Percentiles rank a stretch among this genome's conserved stretches.
phyloP scores from a whole-genome alignment of 768 basidiomycete species.

The Tricholoma sp. region DNA sequence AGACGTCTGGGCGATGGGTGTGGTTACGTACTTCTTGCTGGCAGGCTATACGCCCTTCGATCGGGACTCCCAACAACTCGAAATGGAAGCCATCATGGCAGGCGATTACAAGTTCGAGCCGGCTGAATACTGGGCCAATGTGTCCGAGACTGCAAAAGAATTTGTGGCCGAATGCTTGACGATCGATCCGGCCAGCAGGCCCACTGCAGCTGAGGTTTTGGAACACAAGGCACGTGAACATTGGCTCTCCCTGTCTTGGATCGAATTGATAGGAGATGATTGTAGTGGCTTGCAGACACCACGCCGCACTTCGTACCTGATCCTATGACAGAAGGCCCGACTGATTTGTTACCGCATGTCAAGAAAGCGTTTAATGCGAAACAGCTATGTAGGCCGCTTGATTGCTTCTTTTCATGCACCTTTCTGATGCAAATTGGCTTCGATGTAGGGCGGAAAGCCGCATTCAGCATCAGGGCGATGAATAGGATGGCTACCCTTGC shows the following conservation, averaged over 20 bases:
- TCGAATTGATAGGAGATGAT: neutral
- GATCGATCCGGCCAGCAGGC: constrained; percentile 72
- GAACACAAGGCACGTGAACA: constrained; percentile 49
- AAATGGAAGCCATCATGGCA: constrained; percentile 93
- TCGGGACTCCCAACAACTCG: constrained; percentile 78
- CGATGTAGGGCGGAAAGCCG: constrained; percentile 76
- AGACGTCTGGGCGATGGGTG: constrained; percentile 97
- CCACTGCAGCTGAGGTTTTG: constrained; percentile 71
- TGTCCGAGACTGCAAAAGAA: constrained; percentile 74
- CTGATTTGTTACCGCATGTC: constrained; percentile 83
- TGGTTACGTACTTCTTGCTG: constrained; percentile 96
- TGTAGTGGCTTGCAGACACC: constrained; percentile 66
- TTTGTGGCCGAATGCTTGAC: constrained; percentile 85
- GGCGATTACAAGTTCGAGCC: constrained; percentile 86
- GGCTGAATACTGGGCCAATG: constrained; percentile 81
- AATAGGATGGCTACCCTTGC: constrained; percentile 69
- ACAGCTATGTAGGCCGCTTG: constrained; percentile 61
- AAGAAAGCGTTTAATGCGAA: constrained; percentile 87
- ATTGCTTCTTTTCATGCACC: neutral
- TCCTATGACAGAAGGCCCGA: constrained; percentile 52
- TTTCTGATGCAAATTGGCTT: constrained; percentile 5
- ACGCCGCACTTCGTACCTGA: constrained; percentile 69
- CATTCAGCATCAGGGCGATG: constrained; percentile 81
- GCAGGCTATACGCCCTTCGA: constrained; percentile 95
- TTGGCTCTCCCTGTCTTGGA: neutral